Evolutionary conservation across 768 basidiomycete genomes (phyloP), one percentile per base, ranked within the genome.

Genomic region (Clitopilus hobsonii): DNA sequence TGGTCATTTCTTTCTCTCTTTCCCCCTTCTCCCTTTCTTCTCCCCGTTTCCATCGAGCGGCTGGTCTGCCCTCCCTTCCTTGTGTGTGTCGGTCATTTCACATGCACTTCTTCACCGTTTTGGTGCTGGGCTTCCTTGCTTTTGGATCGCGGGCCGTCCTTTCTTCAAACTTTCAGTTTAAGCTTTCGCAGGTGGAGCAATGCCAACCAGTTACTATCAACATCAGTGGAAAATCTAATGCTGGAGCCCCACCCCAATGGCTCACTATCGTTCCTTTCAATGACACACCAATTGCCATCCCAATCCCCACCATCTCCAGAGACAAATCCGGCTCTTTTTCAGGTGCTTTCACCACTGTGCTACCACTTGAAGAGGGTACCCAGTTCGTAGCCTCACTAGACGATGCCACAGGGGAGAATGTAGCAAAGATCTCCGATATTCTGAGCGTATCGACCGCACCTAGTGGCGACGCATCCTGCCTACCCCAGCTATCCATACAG

Each of bases 331-430:
- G 80, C 1, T 20, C 41, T 4, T 45, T 45, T 23, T 3, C 18
- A 20, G 41, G 41, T 2, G 70, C 79, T 14, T 65, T 65, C 26
- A 69, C 84, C 51, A 72, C 77, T 5, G 81, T 80, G 60, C 69
- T 86, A 1, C 84, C 84, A 5, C 68, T 84, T 18, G 57, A 73
- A 2, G 77, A 74, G 1, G 77, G 74, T 24, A 75, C 79, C 6
- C 63, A 65, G 13, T 84, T 86, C 56, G 60, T 88, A 38, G 81
- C 83, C 6, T 79, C 81, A 10, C 72, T 86, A 24, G 78, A 83
- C 55, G 76, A 81, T 62, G 65, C 66, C 0, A 55, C 57, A 3
- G 80, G 78, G n/a, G 60, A 67, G 5, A 69, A 65, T 48, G 61
- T 75, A 3, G 76, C 77, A 1, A 59, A 56, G 14, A 69, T 78